Base-by-base conservation (phyloP, 768 basidiomycete genomes). In the Mycena sanguinolenta region DNA sequence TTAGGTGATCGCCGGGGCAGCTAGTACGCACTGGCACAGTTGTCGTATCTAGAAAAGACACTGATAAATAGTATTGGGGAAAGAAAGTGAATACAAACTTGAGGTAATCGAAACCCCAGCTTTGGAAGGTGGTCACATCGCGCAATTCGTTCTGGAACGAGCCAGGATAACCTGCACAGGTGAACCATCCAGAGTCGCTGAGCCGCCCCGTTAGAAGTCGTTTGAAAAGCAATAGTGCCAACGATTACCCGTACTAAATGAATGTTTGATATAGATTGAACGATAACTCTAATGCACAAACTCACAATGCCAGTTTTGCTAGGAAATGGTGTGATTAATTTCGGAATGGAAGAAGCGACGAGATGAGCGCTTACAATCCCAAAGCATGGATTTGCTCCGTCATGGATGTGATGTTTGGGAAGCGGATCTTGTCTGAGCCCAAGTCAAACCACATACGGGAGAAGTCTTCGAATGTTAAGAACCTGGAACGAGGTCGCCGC, bases 71-170 rank as follows among this genome's bases (percentile, higher is more conserved):
- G 27, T 30, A 21, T 23, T 36, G 13, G 8, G 25, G 39, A 28
- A 55, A 25, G n/a, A 25, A 19, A 49, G 5, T 28, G 7, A 46
- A 34, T 7, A 72, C 85, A 17, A 1, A 90, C 90, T 91, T 92
- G 52, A 91, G 81, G 72, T 89, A 89, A 77, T 91, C 88, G 63
- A 91, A 90, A 9, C 90, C 89, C 91, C 91, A 91, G 38, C 88
- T 83, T 54, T 86, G 84, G 78, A 91, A 91, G 5, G 85, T 80
- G 70, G 83, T 84, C 5, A 82, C 82, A 73, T 92, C 90, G 28
- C 88, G 85, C 28, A 78, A 68, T 79, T 92, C 91, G 67, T 91
- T 89, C 74, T 82, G 79, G 79, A 84, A 91, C 1, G 90, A 91
- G 23, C 90, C 91, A 52, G 91, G 91, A 74, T 89, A 92, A 10